These are phyloP conservation scores for Tephrocybe rancida DNA, from an alignment of 768 basidiomycete species.

Conservation along the genomic window DNA sequence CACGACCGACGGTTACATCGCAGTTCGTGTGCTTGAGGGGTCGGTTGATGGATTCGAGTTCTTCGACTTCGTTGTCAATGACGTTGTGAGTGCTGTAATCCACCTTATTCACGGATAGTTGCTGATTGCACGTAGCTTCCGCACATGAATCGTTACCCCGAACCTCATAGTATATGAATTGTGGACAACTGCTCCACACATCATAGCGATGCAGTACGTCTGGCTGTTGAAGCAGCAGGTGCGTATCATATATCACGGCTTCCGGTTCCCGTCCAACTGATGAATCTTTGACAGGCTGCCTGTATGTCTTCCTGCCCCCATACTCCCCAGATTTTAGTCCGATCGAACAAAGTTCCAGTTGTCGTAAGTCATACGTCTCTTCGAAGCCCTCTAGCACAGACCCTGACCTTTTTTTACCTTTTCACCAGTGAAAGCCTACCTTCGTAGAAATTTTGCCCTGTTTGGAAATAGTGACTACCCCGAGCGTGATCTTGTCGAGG, in stretches of 20 bases:
- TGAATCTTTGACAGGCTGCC: conserved; percentile 8
- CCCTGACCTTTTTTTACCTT: not conserved
- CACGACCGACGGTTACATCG: conserved; percentile 35
- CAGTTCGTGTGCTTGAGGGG: conserved; percentile 30
- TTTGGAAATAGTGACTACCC: conserved; percentile 18
- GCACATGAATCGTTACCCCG: conserved; percentile 36
- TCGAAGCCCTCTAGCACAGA: not conserved
- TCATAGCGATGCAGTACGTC: conserved; percentile 28
- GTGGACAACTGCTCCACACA: conserved; percentile 35
- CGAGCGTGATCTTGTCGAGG: conserved; percentile 10
- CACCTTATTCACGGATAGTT: not conserved
- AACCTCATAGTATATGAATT: not conserved
- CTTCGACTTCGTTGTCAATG: conserved; percentile 35
- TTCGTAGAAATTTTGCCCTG: conserved; percentile 15
- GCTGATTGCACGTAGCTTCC: conserved; percentile 26
- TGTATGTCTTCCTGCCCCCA: conserved; percentile 31
- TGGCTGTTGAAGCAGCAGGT: conserved; percentile 27
- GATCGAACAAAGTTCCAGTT: conserved; percentile 38
- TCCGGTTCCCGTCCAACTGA: not conserved
- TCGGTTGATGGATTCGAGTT: conserved; percentile 34
- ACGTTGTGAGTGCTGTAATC: conserved; percentile 32
- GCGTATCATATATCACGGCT: not conserved
- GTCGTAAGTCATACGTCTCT: conserved; percentile 20
- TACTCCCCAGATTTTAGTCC: conserved; percentile 39
- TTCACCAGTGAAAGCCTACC: conserved; percentile 27